These are phyloP conservation scores for Lotus japonicus DNA, from an alignment of 306 rosid species.

Conservation along the genomic window DNA sequence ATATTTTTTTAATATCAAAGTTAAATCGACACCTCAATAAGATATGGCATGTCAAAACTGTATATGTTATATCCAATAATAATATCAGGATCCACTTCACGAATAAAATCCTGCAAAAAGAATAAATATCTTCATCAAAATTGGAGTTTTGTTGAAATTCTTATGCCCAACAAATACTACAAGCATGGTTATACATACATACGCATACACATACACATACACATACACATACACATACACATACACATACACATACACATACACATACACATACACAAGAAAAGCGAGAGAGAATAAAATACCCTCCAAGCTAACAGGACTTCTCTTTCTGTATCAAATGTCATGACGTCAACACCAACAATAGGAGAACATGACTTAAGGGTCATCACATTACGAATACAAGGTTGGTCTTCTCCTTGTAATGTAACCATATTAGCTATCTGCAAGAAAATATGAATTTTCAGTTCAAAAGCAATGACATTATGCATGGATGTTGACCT, in stretches of 20 bases:
- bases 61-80: constrained; percentile 97
- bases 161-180: no score
- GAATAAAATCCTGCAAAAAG: constrained; percentile 69
- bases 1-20: constrained; percentile 12
- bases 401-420: constrained; percentile 81
- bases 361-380: constrained; percentile 89
- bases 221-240: no score
- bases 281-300: not conserved
- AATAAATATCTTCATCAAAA: constrained; percentile 17
- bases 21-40: constrained; percentile 58
- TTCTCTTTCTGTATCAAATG: constrained; percentile 82
- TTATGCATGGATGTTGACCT: not conserved
- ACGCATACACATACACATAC: no score
- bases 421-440: constrained; percentile 89
- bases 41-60: constrained; percentile 96
- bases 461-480: constrained; percentile 20
- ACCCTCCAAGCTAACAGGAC: constrained; percentile 99
- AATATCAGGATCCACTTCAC: constrained; percentile 89
- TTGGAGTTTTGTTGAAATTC: not conserved
- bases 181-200: no score
- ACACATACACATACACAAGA: not conserved
- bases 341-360: constrained; percentile 90
- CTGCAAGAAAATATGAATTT: constrained; percentile 34
- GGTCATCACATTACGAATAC: constrained; percentile 88
- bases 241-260: no score